Percentiles rank a stretch among this genome's conserved stretches.
These are phyloP conservation scores for Psidium guajava DNA, from an alignment of 345 rosid species.

Conservation along the genomic window DNA sequence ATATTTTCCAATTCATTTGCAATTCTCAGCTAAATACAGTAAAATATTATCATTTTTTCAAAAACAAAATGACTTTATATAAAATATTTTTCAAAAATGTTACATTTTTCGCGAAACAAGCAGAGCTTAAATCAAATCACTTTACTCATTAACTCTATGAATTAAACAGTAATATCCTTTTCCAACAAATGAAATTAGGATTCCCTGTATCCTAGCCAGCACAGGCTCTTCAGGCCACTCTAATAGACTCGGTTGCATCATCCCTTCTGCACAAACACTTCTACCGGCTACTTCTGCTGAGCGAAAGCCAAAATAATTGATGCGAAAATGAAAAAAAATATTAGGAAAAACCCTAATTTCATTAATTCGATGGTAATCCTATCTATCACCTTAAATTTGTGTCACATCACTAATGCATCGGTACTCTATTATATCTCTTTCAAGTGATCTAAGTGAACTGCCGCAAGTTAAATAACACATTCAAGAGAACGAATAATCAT, in stretches of 20 bases:
- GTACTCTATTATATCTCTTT: not conserved
- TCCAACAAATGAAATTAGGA: not conserved
- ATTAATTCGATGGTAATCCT: not conserved
- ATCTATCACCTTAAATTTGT: not conserved
- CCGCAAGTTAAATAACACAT: not conserved
- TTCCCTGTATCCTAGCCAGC: not conserved
- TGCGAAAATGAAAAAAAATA: not conserved
- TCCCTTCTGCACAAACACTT: not conserved
- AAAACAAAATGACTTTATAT: no score
- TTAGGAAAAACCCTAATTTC: not conserved
- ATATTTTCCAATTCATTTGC: no score
- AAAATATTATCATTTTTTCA: no score
- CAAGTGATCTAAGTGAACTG: not conserved
- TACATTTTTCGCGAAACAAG: no score
- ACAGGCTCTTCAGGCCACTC: not conserved
- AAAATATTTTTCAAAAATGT: no score
- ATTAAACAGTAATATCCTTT: no score
- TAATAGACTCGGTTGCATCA: not conserved
- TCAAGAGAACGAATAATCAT: not conserved
- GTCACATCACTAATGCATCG: not conserved
- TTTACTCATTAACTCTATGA: no score
- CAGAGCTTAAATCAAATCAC: no score
- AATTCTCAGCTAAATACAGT: no score
- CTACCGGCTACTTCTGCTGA: not conserved
- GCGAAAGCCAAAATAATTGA: not conserved